phyloP scores from a whole-genome alignment of 148 eudicot genomes.

The Dianthus caryophyllus region DNA sequence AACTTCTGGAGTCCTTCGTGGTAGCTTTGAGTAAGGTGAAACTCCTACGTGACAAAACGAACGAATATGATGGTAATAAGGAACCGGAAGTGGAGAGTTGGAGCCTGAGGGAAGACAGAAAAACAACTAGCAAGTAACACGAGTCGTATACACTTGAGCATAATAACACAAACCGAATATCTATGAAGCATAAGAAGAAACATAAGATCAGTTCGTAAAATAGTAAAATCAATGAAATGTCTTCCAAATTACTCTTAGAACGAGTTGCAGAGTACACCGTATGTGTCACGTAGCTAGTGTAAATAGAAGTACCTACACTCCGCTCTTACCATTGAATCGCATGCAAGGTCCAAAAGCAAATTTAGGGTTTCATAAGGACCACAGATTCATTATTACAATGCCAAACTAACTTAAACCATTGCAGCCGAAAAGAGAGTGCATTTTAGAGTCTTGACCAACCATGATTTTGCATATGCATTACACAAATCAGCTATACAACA shows the following conservation, averaged over 20 bases:
- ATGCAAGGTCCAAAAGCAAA: not conserved
- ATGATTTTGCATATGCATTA: not conserved
- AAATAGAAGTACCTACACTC: not conserved
- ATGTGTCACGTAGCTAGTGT: not conserved
- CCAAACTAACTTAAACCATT: not conserved
- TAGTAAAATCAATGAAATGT: not conserved
- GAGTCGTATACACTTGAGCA: not conserved
- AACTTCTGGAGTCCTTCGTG: slow-evolving; percentile 88
- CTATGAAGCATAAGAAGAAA: not conserved
- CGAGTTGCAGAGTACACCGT: not conserved
- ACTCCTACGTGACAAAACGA: slow-evolving; percentile 54
- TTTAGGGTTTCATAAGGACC: slow-evolving; percentile 23
- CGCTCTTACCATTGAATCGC: slow-evolving; percentile 4
- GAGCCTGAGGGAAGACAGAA: not conserved
- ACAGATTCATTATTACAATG: not conserved
- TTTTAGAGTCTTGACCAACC: not conserved
- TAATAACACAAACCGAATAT: not conserved
- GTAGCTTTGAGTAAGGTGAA: slow-evolving; percentile 88
- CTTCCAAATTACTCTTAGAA: not conserved
- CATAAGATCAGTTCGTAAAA: not conserved
- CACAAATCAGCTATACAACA: not conserved
- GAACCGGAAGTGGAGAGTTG: not conserved
- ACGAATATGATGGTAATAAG: not conserved
- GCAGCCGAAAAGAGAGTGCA: not conserved
- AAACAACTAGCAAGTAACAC: not conserved